A percentile compares a stretch with the other conserved stretches of the same genome.
phyloP scores from a whole-genome alignment of 2,329 filamentous ascomycete genomes.

The Conoideocrella luteorostrata region DNA sequence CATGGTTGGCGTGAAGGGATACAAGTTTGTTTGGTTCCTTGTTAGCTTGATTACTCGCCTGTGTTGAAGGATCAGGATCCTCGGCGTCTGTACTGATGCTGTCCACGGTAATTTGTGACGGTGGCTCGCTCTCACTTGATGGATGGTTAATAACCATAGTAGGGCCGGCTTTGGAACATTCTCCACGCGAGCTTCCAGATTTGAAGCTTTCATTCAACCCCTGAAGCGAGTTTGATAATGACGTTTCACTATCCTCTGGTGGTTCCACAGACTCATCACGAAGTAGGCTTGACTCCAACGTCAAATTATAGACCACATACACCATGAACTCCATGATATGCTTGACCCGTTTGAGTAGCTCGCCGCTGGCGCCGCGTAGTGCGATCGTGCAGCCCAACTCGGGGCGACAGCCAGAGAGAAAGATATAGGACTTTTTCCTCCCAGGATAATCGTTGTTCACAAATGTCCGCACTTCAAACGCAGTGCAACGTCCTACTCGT shows the following conservation, averaged over 20 bases:
- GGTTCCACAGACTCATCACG: constrained; percentile 86
- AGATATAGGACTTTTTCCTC: constrained; percentile 90
- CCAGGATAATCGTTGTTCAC: constrained; percentile 69
- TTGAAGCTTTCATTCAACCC: constrained; percentile 33
- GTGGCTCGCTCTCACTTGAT: constrained; percentile 30
- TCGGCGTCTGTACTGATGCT: constrained; percentile 19
- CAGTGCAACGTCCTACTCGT: constrained; percentile 71
- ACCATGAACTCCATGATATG: constrained; percentile 97
- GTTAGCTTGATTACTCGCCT: constrained; percentile 15
- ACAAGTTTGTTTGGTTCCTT: constrained; percentile 22
- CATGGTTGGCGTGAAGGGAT: constrained; percentile 37
- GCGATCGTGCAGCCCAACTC: constrained; percentile 94
- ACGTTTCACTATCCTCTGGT: constrained; percentile 51
- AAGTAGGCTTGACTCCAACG: constrained; percentile 90
- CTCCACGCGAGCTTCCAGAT: constrained; percentile 26
- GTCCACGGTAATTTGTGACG: constrained; percentile 26
- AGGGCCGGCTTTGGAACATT: constrained; percentile 21
- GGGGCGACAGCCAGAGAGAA: constrained; percentile 81
- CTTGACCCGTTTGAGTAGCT: constrained; percentile 72
- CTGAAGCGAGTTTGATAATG: constrained; percentile 33
- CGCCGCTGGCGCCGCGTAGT: constrained; percentile 70
- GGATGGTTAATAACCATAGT: constrained; percentile 28
- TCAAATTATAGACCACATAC: constrained; percentile 96
- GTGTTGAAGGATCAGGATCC: constrained; percentile 21
- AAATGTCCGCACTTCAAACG: constrained; percentile 94